Evolutionary conservation across 805 yeast species (phyloP).

Genomic region (Saccharomycopsis selenospora): DNA sequence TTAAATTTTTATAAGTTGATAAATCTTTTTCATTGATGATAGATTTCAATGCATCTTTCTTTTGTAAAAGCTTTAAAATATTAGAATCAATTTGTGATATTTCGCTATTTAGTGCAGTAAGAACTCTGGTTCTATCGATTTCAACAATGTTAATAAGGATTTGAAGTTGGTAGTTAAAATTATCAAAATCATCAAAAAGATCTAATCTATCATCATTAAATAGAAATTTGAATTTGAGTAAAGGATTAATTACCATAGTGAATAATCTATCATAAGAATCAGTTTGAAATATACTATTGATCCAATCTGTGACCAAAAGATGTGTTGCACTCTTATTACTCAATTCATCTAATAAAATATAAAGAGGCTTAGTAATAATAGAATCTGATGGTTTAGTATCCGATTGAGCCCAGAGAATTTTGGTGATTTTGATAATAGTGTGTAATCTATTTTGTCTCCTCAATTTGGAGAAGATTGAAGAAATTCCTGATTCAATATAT

Average conservation of each 20-base stretch:
- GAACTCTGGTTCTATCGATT: conserved; percentile 36
- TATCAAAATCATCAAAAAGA: conserved; percentile 51
- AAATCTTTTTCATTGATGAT: conserved; percentile 33
- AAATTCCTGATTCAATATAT: conserved; percentile 67
- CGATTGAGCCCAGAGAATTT: conserved; percentile 61
- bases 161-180: conserved; percentile 55
- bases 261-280: conserved; percentile 59
- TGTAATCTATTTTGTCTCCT: conserved; percentile 29
- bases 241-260: conserved; percentile 48
- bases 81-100: conserved; percentile 46
- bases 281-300: conserved; percentile 35
- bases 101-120: conserved; percentile 49
- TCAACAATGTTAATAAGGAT: conserved; percentile 46
- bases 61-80: conserved; percentile 5
- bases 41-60: background rate
- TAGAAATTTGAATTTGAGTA: conserved; percentile 37
- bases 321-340: conserved; percentile 35
- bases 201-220: conserved; percentile 21
- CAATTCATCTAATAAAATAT: conserved; percentile 60
- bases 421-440: conserved; percentile 29
- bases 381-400: conserved; percentile 30
- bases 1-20: conserved; percentile 55
- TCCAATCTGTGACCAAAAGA: conserved; percentile 42
- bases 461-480: conserved; percentile 43
- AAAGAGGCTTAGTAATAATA: conserved; percentile 55